Evolutionary conservation across 2,329 filamentous ascomycete genomes (phyloP), one percentile per base, ranked within the genome.

Genomic region (Trichoderma citrinoviride): DNA sequence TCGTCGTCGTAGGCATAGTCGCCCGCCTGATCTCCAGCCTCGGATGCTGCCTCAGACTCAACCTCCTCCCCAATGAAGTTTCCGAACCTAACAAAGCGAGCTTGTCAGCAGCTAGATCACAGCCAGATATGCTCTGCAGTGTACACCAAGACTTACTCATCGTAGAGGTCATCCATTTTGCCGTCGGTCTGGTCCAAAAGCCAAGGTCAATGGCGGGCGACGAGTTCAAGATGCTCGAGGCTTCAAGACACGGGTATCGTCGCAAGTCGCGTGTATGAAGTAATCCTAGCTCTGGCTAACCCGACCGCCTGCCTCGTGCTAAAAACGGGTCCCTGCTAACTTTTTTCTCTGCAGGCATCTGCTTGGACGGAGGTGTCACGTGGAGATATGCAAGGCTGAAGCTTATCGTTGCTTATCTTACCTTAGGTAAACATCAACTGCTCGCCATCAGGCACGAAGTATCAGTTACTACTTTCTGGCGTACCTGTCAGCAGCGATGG

Each of bases 11-110:
- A 97, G 73, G 89, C 87, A 73, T 94, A 93, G 72, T 91, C 89
- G 74, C 86, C 86, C 66, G 87, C 87, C 77, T 90, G 89, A 71
- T 88, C 86, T 76, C 89, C 87, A 73, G 87, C 86, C 75, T 92
- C 87, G 72, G 92, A 94, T 73, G 93, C 94, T 74, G 91, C 90
- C 74, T 97, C 93, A 65, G 92, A 95, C 76, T 88, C 85, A 71
- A 81, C 90, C 73, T 92, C 92, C 79, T 97, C 95, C 75, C 95
- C 95, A 76, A 98, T 97, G 80, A 95, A 98, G 82, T 98, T 98
- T 74, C 94, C 94, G 81, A 98, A 98, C 83, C 92, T 96, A 61
- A n/a, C n/a, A n/a, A 15, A 6, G 52, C 10, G 33, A 33, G 40
- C 60, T 54, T 37, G 61, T 64, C 40, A 66, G 58, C 23, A 27